Base-by-base conservation (phyloP, 257 asterid species). In the Agastache rugosa region DNA sequence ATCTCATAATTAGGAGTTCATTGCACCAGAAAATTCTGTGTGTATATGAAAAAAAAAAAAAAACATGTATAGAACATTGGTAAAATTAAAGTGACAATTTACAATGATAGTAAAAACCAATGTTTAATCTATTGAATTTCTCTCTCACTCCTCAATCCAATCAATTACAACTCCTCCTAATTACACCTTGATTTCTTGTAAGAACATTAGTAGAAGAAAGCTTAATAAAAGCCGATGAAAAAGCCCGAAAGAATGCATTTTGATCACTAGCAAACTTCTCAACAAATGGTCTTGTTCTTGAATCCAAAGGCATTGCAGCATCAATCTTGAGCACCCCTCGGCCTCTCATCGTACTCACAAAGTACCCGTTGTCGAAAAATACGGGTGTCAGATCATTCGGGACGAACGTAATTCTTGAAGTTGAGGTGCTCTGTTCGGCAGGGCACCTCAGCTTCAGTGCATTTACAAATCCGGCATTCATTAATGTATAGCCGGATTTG, bases 221-320 rank as follows among this genome's bases (percentile, higher is more conserved):
- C 73, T 86, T 84, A 2, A 84, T 81, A 67, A 86, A 86, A 58
- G 87, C 87, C 11, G 83, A 69, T 15, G 91, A 78, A 41, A 86
- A 84, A 2, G 87, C 85, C 63, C 44, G 47, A 34, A 82, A 82
- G 71, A 86, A 84, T 0, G 63, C 72, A 5, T 65, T 71, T n/a
- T 67, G 71, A 72, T 86, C 81, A 1, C 1, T 9, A 8, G 87
- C 88, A 39, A 87, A 87, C 31, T 68, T 73, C 31, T 59, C 61
- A 17, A 87, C 84, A 41, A 27, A 79, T 0, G 83, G 78, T 19
- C 83, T 56, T 0, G 92, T 87, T 63, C 85, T 66, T 4, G 81
- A 78, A 66, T 85, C 82, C 25, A 72, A 11, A 19, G 90, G 79
- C 83, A 87, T 76, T 15, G 77, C 81, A 14, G 87, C 65, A 27